Conservation (phyloP, 129 eudicot species). For the Calendula officinalis region DNA sequence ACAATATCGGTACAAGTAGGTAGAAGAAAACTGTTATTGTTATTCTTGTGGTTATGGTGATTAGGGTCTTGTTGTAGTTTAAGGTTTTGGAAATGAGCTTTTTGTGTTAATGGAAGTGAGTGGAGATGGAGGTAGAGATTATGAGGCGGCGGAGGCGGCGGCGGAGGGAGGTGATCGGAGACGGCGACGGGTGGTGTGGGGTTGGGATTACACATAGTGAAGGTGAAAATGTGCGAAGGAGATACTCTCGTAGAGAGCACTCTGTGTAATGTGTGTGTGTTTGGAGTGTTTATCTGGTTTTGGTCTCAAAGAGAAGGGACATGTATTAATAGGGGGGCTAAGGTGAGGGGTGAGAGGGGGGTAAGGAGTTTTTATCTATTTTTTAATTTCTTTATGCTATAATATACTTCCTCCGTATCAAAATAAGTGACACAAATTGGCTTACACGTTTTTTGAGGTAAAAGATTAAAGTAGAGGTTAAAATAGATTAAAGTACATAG, state of each 20-base stretch:
- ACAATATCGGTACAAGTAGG: slow-evolving; percentile 18
- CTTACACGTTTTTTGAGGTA: too few relatives aligned
- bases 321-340: slow-evolving; percentile 42
- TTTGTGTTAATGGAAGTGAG: slow-evolving; percentile 26
- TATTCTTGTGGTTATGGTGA: neutral
- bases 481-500: too few relatives aligned
- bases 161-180: slow-evolving; percentile 25
- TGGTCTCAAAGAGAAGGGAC: slow-evolving; percentile 35
- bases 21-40: neutral
- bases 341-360: slow-evolving; percentile 24
- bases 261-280: slow-evolving; percentile 21
- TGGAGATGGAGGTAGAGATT: slow-evolving; percentile 38
- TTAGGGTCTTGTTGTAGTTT: neutral
- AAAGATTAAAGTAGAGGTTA: too few relatives aligned
- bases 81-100: slow-evolving; percentile 13
- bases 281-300: slow-evolving; percentile 24
- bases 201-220: slow-evolving; percentile 57
- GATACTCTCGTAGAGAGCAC: slow-evolving; percentile 76
- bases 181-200: slow-evolving; percentile 26
- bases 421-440: too few relatives aligned
- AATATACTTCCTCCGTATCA: too few relatives aligned
- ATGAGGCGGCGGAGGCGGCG: slow-evolving; percentile 25
- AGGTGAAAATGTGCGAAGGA: slow-evolving; percentile 13
- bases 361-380: slow-evolving; percentile 19
- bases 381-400: neutral